Percentiles rank a stretch among this genome's conserved stretches.
Evolutionary conservation across 2,329 filamentous ascomycete genomes (phyloP).

Genomic region (Tolypocladium album): DNA sequence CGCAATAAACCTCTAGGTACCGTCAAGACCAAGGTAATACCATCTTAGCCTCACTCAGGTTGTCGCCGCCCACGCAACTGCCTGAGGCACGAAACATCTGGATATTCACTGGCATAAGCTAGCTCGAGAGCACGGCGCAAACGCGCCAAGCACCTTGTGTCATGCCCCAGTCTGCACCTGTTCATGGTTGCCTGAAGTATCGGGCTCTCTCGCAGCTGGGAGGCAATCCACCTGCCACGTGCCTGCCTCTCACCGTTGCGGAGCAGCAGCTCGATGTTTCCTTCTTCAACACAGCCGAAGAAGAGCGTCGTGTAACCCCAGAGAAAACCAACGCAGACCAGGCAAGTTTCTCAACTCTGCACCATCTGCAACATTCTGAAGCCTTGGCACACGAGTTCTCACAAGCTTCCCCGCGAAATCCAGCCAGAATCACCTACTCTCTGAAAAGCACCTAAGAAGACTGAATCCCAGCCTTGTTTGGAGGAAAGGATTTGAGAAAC

Average conservation of each 20-base stretch:
- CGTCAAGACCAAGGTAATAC: neutral
- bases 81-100: neutral
- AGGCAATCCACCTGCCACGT: neutral
- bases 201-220: neutral
- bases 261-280: neutral
- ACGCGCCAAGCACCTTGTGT: no score
- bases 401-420: neutral
- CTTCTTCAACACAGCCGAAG: neutral
- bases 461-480: neutral
- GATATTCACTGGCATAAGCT: neutral
- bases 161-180: no score
- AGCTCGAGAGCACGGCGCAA: neutral
- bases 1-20: neutral
- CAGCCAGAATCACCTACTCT: neutral
- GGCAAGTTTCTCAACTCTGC: neutral
- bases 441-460: no score
- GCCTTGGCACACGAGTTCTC: neutral
- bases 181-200: no score
- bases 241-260: neutral
- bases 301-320: neutral
- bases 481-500: neutral
- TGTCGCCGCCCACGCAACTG: neutral
- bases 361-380: neutral
- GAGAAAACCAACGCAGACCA: neutral
- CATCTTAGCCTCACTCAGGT: neutral